Percentiles rank a stretch among this genome's conserved stretches.
phyloP scores from a whole-genome alignment of 305 asterid genomes.

The Lippia alba region DNA sequence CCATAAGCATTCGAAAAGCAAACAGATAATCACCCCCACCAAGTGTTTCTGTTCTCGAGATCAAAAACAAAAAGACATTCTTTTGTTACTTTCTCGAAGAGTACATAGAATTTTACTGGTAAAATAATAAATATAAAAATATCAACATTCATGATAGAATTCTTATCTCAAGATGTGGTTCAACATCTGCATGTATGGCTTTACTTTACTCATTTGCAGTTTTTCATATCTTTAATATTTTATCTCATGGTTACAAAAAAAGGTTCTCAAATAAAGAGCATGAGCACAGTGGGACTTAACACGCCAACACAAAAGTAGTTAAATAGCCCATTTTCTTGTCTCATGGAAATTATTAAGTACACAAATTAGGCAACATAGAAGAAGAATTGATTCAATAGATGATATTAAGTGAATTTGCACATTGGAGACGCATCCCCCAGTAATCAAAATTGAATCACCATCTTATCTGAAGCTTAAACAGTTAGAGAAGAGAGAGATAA shows the following conservation, averaged over 20 bases:
- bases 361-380: neutral
- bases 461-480: too few species aligned
- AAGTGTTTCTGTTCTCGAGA: conserved; percentile 67
- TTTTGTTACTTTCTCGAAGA: conserved; percentile 34
- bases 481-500: too few species aligned
- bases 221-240: neutral
- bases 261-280: neutral
- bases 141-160: conserved; percentile 5
- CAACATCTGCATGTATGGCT: neutral
- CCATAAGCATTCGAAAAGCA: conserved; percentile 98
- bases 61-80: conserved; percentile 20
- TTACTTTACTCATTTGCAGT: neutral
- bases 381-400: conserved; percentile 7
- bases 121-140: conserved; percentile 6
- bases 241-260: conserved; percentile 10
- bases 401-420: neutral
- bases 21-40: conserved; percentile 96
- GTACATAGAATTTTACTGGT: conserved; percentile 17
- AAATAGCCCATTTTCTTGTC: neutral
- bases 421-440: neutral
- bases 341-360: too few species aligned
- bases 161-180: neutral
- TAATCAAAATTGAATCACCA: too few species aligned
- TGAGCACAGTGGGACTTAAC: neutral
- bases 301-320: conserved; percentile 2